Conservation (phyloP, 148 eudicot genomes). For the Diospyros kaki region DNA sequence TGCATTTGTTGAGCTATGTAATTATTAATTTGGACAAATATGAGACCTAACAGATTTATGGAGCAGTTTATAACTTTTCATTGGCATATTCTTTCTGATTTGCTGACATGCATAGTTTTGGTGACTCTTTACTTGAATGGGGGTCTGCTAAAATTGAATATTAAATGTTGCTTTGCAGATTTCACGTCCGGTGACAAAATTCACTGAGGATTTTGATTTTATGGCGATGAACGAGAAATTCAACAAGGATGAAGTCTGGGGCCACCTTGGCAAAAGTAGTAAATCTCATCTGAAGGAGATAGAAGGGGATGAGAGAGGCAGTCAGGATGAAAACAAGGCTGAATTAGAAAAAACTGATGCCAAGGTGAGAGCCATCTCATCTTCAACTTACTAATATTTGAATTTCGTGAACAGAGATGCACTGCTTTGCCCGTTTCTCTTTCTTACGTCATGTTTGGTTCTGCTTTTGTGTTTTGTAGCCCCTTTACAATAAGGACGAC, state of each 20-base stretch:
- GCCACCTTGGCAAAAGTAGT: slow-evolving; percentile 66
- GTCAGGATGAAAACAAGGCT: slow-evolving; percentile 49
- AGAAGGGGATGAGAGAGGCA: slow-evolving; percentile 39
- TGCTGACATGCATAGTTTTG: too few relatives aligned
- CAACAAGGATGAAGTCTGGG: slow-evolving; percentile 98
- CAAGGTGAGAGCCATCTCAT: slow-evolving; percentile 34
- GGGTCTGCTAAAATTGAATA: not conserved
- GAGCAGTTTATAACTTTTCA: not conserved
- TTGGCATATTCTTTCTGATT: not conserved
- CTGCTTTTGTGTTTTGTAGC: slow-evolving; percentile 37
- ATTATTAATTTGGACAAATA: not conserved
- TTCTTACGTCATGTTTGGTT: not conserved
- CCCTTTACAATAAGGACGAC: slow-evolving; percentile 80
- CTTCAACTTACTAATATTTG: not conserved
- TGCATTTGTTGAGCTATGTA: not conserved
- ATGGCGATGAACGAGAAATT: slow-evolving; percentile 92
- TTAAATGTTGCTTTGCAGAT: slow-evolving; percentile 28
- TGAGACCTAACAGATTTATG: not conserved
- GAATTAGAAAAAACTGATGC: slow-evolving; percentile 39
- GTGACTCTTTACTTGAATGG: not conserved
- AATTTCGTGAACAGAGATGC: too few relatives aligned
- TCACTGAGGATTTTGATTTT: slow-evolving; percentile 90
- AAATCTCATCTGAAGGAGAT: slow-evolving; percentile 26
- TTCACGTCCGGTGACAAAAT: slow-evolving; percentile 52
- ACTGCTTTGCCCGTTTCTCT: not conserved